Base-by-base conservation (phyloP, 352 stramenopile genomes). In the Globisporangium paddicum region DNA sequence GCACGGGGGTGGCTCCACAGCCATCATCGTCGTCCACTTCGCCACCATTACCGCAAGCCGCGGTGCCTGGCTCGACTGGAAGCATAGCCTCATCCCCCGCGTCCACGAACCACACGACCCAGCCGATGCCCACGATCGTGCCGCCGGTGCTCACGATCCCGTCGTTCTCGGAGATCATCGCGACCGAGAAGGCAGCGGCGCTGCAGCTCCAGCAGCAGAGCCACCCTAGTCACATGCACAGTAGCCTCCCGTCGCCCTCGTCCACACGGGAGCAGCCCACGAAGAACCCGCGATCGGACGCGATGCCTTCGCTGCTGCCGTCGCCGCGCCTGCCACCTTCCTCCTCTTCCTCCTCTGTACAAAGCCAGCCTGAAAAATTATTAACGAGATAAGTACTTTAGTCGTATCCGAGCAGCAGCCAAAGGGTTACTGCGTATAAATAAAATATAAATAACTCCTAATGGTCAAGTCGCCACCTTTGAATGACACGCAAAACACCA, bases 1-100 rank as follows among this genome's bases (percentile, higher is more conserved):
- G 74, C 62, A 67, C 66, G 48, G 49, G 78, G 64, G 60, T 64
- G 28, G 38, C 76, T 57, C 62, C 69, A 38, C 55, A 73, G 44
- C 18, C 73, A 55, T 30, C 73, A 55, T 30, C 58, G 60, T 34
- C 60, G 40, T 60, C 65, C 66, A 56, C 58, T 1, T 64, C 69
- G 23, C 44, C 54, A 11, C 26, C 61, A 44, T 44, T 16, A 25
- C 21, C 18, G 38, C 14, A 32, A 40, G 55, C 25, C 8, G 25
- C 57, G 1, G 16, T 14, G 1, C 25, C 35, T 37, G 14, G 48
- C 21, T 41, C 38, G 38, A 21, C 28, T 13, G 21, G 34, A n/a
- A 66, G 60, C 60, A 37, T 57, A 19, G 25, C 44, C 11, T 61
- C 60, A n/a, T 66, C 60, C 6, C 60, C 60, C 14, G 52, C 60